Evolutionary conservation across 2,329 filamentous ascomycete genomes (phyloP), one percentile per base, ranked within the genome.

Genomic region (Colletotrichum phormii): DNA sequence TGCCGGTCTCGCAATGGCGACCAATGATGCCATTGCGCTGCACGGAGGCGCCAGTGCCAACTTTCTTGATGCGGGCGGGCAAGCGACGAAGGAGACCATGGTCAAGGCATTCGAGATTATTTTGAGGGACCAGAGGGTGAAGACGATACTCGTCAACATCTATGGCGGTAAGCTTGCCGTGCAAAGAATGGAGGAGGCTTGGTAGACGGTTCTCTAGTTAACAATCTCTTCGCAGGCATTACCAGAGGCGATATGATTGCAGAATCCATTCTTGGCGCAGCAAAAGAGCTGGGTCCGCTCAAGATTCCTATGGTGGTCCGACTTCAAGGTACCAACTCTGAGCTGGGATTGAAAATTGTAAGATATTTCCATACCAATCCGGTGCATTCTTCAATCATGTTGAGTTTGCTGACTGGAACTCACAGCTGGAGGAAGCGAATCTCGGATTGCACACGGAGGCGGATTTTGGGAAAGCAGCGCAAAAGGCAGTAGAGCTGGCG

Each of bases 1-100:
- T 55, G 95, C 95, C 0, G 95, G 95, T 0, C 88, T 98, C 1
- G 95, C 95, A 0, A 97, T 98, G 93, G 97, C 97, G 80, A 97
- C 95, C 0, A 91, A 95, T 72, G 95, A 98, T 80, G 93, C 93
- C 0, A 89, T 98, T 1, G 86, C 89, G 2, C 84, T 90, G 13
- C 89, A 90, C 67, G 92, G 92, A 9, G 94, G 94, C 2, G 82
- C 86, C 42, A 92, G 92, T 29, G 90, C 94, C 12, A 98, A 98
- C 78, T 97, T 98, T 80, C 87, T 98, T 67, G 95, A 98, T 80
- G 97, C 94, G 0, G 95, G 95, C 33, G 95, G 95, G 46, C 97
- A 97, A 81, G 95, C 95, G 0, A 98, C 95, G 0, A 89, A 90
- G 35, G 90, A 93, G 75, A 97, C 95, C 0, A 94, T 98, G 76